Evolutionary conservation across 176 grass and related monocot genomes (phyloP), one percentile per base, ranked within the genome.

Genomic region (Triticum monococcum): DNA sequence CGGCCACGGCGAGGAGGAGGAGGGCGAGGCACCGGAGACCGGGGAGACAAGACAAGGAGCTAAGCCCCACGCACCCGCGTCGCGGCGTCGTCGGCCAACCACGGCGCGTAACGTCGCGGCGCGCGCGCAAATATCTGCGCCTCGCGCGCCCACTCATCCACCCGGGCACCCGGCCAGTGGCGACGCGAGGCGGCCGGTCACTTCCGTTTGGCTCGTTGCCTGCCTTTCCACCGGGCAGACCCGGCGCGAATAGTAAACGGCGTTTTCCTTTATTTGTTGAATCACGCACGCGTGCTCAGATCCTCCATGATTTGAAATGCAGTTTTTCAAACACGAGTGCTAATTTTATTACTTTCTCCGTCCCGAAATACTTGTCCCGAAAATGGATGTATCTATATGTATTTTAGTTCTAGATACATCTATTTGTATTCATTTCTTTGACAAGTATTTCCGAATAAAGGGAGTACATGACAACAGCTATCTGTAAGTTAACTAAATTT

Each of bases 81-180:
- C 31, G 68, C 66, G 77, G 25, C 60, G 77, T 24, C 60, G 77
- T 33, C 43, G 43, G 84, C 89, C 89, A 90, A 90, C 89, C 84
- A 17, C 73, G 13, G 66, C 74, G 40, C 84, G 89, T 87, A 87
- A 87, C 89, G 84, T 90, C 31, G 38, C 79, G 32, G 69, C 36
- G 26, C 33, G 7, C 24, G 45, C 25, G 3, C 26, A 52, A 38
- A n/a, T 24, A 22, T 37, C 22, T 72, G 36, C 14, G 67, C 78
- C 57, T 65, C 68, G 52, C 45, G 28, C 57, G 2, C 12, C 31
- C 76, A 1, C 66, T 56, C 62, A 36, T 40, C 75, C 62, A 36
- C 54, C 38, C 66, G 22, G n/a, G 54, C 79, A 75, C 41, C 12
- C 45, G 45, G 45, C 45, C 45, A 48, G 45, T 48, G 45, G 12